Evolutionary conservation across 108 stramenopile species (phyloP).

Genomic region (Ochromonas danica): DNA sequence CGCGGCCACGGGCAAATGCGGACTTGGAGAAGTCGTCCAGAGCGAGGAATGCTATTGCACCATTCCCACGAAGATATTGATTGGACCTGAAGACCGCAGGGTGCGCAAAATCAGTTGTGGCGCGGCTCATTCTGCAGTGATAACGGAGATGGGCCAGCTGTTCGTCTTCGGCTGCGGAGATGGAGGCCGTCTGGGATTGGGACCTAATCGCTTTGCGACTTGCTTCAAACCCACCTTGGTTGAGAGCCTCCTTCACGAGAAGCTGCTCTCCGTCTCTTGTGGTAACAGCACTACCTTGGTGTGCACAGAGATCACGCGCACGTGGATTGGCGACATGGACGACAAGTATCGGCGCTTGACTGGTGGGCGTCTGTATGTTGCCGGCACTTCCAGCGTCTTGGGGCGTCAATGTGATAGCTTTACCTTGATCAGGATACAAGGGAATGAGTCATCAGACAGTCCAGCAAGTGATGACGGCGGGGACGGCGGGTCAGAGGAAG

Average conservation of each 20-base stretch:
- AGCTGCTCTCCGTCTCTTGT: constrained; percentile 57
- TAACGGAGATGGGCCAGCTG: constrained; percentile 56
- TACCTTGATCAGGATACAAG: constrained; percentile 11
- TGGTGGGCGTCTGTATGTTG: constrained; percentile 57
- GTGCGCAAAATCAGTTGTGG: constrained; percentile 58
- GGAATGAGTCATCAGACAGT: background rate
- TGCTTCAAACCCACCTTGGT: constrained; percentile 51
- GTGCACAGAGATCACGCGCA: constrained; percentile 36
- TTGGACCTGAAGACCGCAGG: constrained; percentile 28
- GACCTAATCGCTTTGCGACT: constrained; percentile 34
- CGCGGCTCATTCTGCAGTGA: constrained; percentile 62
- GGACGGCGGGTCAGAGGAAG: too few relatives aligned
- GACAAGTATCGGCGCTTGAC: background rate
- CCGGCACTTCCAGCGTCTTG: constrained; percentile 58
- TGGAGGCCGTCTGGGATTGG: constrained; percentile 65
- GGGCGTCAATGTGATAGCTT: constrained; percentile 48
- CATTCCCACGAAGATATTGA: constrained; percentile 42
- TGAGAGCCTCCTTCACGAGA: constrained; percentile 34
- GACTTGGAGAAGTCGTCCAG: constrained; percentile 48
- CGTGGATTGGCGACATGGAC: constrained; percentile 41
- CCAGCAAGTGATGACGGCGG: constrained; percentile 7
- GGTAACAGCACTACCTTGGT: constrained; percentile 59
- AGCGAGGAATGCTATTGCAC: constrained; percentile 50
- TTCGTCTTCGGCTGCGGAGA: constrained; percentile 70
- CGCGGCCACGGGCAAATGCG: constrained; percentile 58